phyloP scores from a whole-genome alignment of 495 filamentous ascomycete species.

The Neurospora africana region DNA sequence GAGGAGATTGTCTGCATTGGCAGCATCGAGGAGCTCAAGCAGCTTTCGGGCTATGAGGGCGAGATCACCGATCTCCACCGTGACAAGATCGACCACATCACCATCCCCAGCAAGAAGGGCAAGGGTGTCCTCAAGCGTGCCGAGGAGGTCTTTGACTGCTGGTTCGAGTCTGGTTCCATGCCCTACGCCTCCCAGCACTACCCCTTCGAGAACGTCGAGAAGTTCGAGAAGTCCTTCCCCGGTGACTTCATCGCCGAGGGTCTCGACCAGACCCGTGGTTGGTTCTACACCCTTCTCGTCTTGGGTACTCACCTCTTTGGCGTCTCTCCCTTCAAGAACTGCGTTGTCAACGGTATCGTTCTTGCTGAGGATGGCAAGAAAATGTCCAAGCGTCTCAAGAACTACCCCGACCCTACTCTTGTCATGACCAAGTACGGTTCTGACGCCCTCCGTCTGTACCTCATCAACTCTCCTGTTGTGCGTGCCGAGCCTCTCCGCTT shows the following conservation, averaged over 20 bases:
- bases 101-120: constrained; percentile 85
- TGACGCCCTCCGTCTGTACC: constrained; percentile 85
- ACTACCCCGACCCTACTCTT: constrained; percentile 83
- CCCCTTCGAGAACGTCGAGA: constrained; percentile 83
- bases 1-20: constrained; percentile 83
- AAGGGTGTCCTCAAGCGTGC: constrained; percentile 75
- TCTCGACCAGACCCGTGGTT: constrained; percentile 68
- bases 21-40: constrained; percentile 75
- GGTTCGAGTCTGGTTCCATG: constrained; percentile 86
- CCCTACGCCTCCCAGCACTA: constrained; percentile 90
- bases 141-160: constrained; percentile 94
- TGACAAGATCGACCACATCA: constrained; percentile 92
- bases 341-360: constrained; percentile 94
- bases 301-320: constrained; percentile 88
- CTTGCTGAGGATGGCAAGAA: constrained; percentile 94
- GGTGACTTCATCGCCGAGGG: constrained; percentile 97
- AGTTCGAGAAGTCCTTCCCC: constrained; percentile 73
- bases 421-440: constrained; percentile 87
- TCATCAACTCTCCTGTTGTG: constrained; percentile 97
- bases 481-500: constrained; percentile 85
- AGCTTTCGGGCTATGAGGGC: constrained; percentile 74
- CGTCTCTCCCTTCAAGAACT: constrained; percentile 86
- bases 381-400: constrained; percentile 97
- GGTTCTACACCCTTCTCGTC: constrained; percentile 93
- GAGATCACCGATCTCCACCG: constrained; percentile 87